A percentile compares a stretch with the other conserved stretches of the same genome.
phyloP scores from a whole-genome alignment of 345 rosid genomes.

The Pelargonium nanum region DNA sequence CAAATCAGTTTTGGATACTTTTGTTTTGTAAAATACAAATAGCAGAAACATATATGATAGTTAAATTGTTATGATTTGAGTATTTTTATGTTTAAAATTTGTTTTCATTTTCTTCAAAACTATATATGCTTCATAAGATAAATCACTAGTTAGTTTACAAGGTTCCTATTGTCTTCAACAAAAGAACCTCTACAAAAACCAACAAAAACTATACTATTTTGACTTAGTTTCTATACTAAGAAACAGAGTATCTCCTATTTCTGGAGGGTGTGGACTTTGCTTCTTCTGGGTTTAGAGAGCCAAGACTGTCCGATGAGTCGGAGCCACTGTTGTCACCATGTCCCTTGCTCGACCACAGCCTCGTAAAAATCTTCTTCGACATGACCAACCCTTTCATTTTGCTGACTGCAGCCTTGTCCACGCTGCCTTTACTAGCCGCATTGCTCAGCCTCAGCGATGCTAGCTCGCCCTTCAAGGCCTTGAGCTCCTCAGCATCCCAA shows the following conservation, averaged over 20 bases:
- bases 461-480: constrained; percentile 52
- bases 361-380: constrained; percentile 55
- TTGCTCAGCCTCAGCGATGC: constrained; percentile 43
- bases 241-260: constrained; percentile 63
- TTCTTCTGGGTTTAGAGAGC: constrained; percentile 46
- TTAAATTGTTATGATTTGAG: too few relatives aligned
- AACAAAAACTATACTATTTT: too few relatives aligned
- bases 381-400: constrained; percentile 62
- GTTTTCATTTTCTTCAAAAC: too few relatives aligned
- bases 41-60: too few relatives aligned
- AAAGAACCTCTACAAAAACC: too few relatives aligned
- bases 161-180: too few relatives aligned
- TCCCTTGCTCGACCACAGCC: constrained; percentile 44
- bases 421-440: constrained; percentile 22
- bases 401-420: constrained; percentile 33
- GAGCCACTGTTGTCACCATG: constrained; percentile 60
- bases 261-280: constrained; percentile 54
- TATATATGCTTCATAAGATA: too few relatives aligned
- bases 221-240: constrained; percentile 16
- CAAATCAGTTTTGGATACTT: too few relatives aligned
- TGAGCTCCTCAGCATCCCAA: constrained; percentile 80
- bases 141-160: too few relatives aligned
- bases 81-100: too few relatives aligned
- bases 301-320: constrained; percentile 67
- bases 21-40: too few relatives aligned